Percentiles rank a stretch among this genome's conserved stretches.
Conservation (phyloP, 805 yeast genomes). For the Candida manassasensis region DNA sequence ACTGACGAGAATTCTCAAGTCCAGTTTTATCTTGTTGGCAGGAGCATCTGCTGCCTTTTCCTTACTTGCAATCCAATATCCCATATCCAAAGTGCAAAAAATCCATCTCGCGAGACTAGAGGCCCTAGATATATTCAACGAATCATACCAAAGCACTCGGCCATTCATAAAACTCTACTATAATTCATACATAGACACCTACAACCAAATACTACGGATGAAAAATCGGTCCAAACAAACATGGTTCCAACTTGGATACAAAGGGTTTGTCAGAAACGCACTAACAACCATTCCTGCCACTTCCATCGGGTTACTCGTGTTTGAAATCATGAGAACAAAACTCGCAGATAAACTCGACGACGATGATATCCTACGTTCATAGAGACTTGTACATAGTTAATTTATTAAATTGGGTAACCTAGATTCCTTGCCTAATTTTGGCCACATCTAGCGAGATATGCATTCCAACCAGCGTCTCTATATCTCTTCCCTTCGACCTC, state of each 20-base stretch:
- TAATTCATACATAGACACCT: constrained; percentile 74
- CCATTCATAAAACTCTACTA: constrained; percentile 53
- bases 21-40: constrained; percentile 69
- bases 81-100: constrained; percentile 73
- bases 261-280: constrained; percentile 72
- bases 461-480: constrained; percentile 92
- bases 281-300: constrained; percentile 82
- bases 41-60: constrained; percentile 85
- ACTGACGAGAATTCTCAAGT: constrained; percentile 51
- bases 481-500: constrained; percentile 82
- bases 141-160: constrained; percentile 18
- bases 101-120: constrained; percentile 76
- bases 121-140: constrained; percentile 63
- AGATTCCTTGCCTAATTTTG: constrained; percentile 1
- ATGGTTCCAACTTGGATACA: constrained; percentile 67
- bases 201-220: constrained; percentile 52
- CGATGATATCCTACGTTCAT: constrained; percentile 10
- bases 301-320: constrained; percentile 75
- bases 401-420: constrained; percentile 1
- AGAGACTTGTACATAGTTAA: not conserved
- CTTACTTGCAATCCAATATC: constrained; percentile 76
- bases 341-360: constrained; percentile 29
- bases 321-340: constrained; percentile 70
- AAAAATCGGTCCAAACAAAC: constrained; percentile 50
- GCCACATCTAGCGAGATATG: constrained; percentile 33